Base-by-base conservation (phyloP, 2,329 filamentous ascomycete genomes). In the Colletotrichum cordylinicola region DNA sequence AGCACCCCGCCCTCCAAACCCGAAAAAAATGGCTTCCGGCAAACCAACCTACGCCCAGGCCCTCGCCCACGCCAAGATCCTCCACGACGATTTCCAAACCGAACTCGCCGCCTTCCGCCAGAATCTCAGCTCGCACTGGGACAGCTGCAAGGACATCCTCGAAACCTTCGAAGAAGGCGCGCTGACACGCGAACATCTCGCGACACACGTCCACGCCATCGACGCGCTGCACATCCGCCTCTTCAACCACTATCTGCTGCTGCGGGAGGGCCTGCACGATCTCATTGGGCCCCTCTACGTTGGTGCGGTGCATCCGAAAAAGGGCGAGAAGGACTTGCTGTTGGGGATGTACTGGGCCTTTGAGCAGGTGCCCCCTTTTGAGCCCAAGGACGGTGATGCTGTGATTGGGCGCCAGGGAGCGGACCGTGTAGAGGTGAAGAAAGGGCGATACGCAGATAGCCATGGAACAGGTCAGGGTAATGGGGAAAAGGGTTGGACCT, bases 361-460 rank as follows among this genome's bases (percentile, higher is more conserved):
- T 52, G 43, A 52, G 43, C 10, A 12, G 6, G n/a, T 48, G 43
- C 43, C 43, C 8, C 43, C 43, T 8, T 48, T 48, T 48, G 43
- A 48, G 21, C 6, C 43, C 6, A 21, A 21, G 13, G 43, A 52
- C 6, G 43, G n/a, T 10, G 43, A 52, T 52, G 43, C 13, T 0
- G 4, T 52, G 43, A 4, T 21, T 0, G 43, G 10, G n/a, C n/a
- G 0, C 0, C n/a, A n/a, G 43, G 6, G 8, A 13, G 43, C 6
- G 0, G n/a, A 52, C 10, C 43, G 43, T 12, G n/a, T 21, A 4
- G n/a, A 52, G 12, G 43, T 52, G 6, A 1, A 21, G 43, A 13
- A 2, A 1, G n/a, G 43, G 10, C 6, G n/a, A 0, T 21, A 13
- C 0, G 21, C n/a, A 13, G n/a, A 21, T 8, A 6, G 4, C 1